These are phyloP conservation scores for Eucalyptus sp. DNA, from an alignment of 345 rosid species.

Conservation along the genomic window DNA sequence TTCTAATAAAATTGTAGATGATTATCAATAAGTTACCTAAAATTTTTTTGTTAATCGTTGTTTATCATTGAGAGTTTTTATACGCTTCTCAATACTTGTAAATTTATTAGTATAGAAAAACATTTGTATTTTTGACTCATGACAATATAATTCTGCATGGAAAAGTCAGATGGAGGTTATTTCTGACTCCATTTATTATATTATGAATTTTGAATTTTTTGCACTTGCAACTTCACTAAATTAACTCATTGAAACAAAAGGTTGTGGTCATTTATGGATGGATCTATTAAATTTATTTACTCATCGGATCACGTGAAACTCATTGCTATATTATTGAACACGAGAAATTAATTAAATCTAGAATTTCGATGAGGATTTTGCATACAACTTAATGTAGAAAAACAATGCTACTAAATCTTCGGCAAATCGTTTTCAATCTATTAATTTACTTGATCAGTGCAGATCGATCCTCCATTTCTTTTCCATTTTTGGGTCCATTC, in stretches of 20 bases:
- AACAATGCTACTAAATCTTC: not conserved
- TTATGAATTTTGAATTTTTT: not conserved
- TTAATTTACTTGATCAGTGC: not conserved
- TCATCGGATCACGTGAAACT: not conserved
- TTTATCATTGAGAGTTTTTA: not conserved
- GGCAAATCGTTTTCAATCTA: not conserved
- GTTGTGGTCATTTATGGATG: not conserved
- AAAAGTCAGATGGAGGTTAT: not conserved
- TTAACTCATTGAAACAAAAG: not conserved
- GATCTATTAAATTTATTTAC: not conserved
- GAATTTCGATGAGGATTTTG: not conserved
- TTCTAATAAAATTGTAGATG: not conserved
- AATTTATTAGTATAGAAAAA: not conserved
- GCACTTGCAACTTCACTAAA: not conserved
- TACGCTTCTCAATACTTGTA: not conserved
- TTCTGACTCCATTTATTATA: not conserved
- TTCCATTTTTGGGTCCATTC: not conserved
- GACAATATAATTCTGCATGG: not conserved
- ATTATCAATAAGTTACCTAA: not conserved
- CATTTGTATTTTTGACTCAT: not conserved
- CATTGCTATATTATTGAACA: not conserved
- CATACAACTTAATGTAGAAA: not conserved
- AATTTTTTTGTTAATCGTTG: not conserved
- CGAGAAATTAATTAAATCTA: not conserved
- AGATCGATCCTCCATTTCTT: not conserved